A percentile compares a stretch with the other conserved stretches of the same genome.
Conservation (phyloP, 305 asterid genomes). For the Solanum hybrid region DNA sequence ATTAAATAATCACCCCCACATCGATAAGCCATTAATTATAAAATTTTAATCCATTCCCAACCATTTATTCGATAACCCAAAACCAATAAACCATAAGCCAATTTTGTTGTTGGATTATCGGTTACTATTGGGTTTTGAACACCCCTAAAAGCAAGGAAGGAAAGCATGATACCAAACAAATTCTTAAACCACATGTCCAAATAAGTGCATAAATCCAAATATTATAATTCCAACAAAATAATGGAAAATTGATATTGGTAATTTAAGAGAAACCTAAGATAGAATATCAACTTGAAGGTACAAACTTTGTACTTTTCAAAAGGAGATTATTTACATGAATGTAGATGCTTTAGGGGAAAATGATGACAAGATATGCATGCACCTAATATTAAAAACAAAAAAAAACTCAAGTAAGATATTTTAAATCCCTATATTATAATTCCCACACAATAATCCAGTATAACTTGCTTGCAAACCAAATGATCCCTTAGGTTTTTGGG, state of each 20-base stretch:
- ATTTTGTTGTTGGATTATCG: not conserved
- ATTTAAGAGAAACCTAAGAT: not conserved
- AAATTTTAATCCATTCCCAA: not conserved
- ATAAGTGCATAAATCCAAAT: not conserved
- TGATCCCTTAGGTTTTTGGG: too few relatives aligned
- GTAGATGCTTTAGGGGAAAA: not conserved
- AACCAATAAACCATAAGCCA: not conserved
- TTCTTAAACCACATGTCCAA: not conserved
- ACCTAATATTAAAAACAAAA: not conserved
- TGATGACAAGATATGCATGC: not conserved
- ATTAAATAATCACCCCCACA: not conserved
- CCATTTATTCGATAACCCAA: not conserved
- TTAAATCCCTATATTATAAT: too few relatives aligned
- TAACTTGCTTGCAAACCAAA: too few relatives aligned
- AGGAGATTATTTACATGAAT: not conserved
- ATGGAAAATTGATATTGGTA: not conserved
- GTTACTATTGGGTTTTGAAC: not conserved
- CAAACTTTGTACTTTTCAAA: not conserved
- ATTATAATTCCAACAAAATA: not conserved
- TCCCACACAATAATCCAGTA: too few relatives aligned
- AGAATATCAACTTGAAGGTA: not conserved
- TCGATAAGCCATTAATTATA: not conserved
- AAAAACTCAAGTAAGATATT: too few relatives aligned
- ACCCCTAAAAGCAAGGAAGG: not conserved
- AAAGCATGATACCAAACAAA: not conserved